These are phyloP conservation scores for Leptographium wingfieldii DNA, from an alignment of 2,329 filamentous ascomycete species.

Conservation along the genomic window DNA sequence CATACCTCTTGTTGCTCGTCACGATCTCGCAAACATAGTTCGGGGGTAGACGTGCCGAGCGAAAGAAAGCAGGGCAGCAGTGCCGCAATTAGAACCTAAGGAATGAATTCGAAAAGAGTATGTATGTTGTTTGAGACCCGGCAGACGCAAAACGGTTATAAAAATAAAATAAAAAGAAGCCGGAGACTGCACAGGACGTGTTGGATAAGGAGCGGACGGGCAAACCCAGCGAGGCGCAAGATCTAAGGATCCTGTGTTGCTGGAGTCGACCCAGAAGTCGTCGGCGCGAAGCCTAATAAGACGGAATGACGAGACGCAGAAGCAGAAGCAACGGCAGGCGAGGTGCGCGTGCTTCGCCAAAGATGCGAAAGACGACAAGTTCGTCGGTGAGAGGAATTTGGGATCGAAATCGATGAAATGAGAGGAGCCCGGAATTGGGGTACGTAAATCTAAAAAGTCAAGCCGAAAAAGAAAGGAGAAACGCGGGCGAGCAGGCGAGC, in stretches of 20 bases:
- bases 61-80: neutral
- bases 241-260: conserved; percentile 22
- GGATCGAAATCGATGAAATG: neutral
- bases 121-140: neutral
- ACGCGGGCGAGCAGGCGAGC: neutral
- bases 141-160: neutral
- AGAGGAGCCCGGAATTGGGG: neutral
- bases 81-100: neutral
- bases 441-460: conserved; percentile 1
- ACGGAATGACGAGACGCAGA: neutral
- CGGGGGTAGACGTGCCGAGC: neutral
- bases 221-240: conserved; percentile 39
- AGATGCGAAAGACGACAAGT: conserved; percentile 25
- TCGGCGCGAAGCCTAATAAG: neutral
- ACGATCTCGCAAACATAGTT: neutral
- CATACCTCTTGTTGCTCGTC: neutral
- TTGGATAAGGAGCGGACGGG: conserved; percentile 42
- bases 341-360: neutral
- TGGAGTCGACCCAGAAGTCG: conserved; percentile 41
- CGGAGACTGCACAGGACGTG: neutral
- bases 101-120: neutral
- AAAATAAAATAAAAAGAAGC: neutral
- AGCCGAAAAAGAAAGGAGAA: neutral
- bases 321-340: neutral
- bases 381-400: conserved; percentile 15